Base-by-base conservation (phyloP, 129 eudicot genomes). In the Lactuca sativa region DNA sequence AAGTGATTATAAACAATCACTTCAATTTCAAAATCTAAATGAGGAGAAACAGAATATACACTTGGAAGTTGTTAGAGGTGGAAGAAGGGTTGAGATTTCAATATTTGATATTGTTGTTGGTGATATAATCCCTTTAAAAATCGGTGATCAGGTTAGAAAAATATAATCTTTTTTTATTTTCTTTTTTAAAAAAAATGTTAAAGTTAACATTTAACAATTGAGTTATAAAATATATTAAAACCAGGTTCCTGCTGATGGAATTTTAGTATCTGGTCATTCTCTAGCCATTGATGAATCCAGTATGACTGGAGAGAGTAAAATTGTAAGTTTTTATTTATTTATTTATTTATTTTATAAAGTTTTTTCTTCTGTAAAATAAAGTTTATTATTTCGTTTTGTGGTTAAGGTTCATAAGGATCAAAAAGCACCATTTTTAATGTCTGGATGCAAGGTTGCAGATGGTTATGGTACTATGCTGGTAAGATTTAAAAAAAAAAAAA, bases 401-500 rank as follows among this genome's bases (percentile, higher is more conserved):
- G 64, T 41, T 63, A 74, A 92, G 98, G 86, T 92, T 72, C 87
- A 80, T 72, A 92, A 92, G 83, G 95, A 89, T 74, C 52, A 83
- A n/a, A 92, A 69, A 76, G 64, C 92, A 47, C 98, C 98, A 41
- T 92, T 92, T 73, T 78, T 92, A 51, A 89, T 92, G 98, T 92
- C 98, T 43, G 98, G 98, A 11, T 89, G 96, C 86, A 92, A 92
- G 86, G 88, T 92, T 56, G 98, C 98, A 2, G 98, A 92, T 85
- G 98, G 98, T 15, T 92, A 92, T 85, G 98, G 98, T 62, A 89
- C 85, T 60, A 92, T 92, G 96, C 90, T 92, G 95, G 98, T 92
- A 81, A 78, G 69, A 14, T 14, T 21, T 21, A 0, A 21, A 21
- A 21, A 30, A 52, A 62, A 62, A 62, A 62, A 43, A 40, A 14